Conservation (phyloP, 257 asterid species). For the Ehretia macrophylla region DNA sequence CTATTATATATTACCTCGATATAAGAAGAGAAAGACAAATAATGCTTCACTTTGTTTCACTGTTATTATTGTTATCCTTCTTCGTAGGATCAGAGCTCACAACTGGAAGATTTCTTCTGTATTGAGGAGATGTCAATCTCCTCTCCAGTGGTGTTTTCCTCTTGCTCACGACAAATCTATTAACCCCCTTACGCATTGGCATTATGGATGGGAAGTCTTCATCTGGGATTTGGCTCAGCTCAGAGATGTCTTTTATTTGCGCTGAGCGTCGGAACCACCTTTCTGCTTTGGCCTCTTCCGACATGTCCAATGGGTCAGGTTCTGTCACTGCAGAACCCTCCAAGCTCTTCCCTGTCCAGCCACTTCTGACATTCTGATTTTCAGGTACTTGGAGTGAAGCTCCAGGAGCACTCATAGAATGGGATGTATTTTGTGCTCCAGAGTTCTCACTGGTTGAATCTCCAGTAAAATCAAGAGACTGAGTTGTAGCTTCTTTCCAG, state of each 20-base stretch:
- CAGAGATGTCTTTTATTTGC: slow-evolving; percentile 89
- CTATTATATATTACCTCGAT: not conserved
- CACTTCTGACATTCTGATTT: slow-evolving; percentile 26
- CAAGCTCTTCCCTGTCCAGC: slow-evolving; percentile 59
- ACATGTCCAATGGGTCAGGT: slow-evolving; percentile 77
- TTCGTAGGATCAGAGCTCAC: slow-evolving; percentile 50
- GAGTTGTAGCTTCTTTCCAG: not conserved
- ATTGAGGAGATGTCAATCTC: slow-evolving; percentile 77
- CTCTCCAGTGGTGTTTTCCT: slow-evolving; percentile 91
- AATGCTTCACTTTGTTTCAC: slow-evolving; percentile 3
- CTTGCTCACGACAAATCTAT: slow-evolving; percentile 94
- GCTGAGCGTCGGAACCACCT: slow-evolving; percentile 94
- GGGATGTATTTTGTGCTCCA: slow-evolving; percentile 14
- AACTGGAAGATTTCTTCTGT: slow-evolving; percentile 62
- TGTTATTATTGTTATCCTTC: slow-evolving; percentile 35
- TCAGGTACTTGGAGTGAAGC: slow-evolving; percentile 17
- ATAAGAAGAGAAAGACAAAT: not conserved
- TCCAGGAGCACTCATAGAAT: slow-evolving; percentile 5
- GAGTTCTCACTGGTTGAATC: slow-evolving; percentile 14
- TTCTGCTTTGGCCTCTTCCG: slow-evolving; percentile 95
- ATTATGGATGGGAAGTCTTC: slow-evolving; percentile 93
- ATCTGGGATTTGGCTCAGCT: slow-evolving; percentile 90
- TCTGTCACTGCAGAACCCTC: slow-evolving; percentile 86
- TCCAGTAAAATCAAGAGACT: not conserved
- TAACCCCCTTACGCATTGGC: slow-evolving; percentile 97